Evolutionary conservation across 23 red algal species (phyloP).

Genomic region (Cyanidioschyzon merolae): DNA sequence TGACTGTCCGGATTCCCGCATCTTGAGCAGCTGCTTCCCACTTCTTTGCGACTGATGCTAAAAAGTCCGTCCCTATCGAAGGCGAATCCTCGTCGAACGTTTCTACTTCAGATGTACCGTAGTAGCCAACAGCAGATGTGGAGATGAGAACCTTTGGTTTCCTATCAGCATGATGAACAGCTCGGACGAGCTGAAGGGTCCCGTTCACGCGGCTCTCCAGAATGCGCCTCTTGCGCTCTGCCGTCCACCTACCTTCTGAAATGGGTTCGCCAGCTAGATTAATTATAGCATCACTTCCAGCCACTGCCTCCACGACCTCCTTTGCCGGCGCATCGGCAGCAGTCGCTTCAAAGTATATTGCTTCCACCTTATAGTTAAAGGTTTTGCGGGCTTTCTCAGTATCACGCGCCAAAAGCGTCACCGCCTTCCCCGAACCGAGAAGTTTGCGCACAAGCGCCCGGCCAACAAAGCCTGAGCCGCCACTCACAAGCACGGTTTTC

Average conservation of each 20-base stretch:
- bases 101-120: constrained; percentile 43
- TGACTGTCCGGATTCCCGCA: constrained; percentile 38
- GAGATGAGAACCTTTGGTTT: constrained; percentile 43
- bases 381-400: not conserved
- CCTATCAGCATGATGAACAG: constrained; percentile 7
- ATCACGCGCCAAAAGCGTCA: constrained; percentile 6
- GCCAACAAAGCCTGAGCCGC: constrained; percentile 89
- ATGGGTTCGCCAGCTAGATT: constrained; percentile 76
- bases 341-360: constrained; percentile 3
- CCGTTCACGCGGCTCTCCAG: constrained; percentile 28
- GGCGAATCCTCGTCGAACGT: constrained; percentile 44
- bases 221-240: constrained; percentile 19
- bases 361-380: constrained; percentile 1
- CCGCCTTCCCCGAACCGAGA: constrained; percentile 8
- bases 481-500: constrained; percentile 34
- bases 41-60: constrained; percentile 37
- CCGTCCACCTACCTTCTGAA: constrained; percentile 41
- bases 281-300: constrained; percentile 51
- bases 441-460: constrained; percentile 34
- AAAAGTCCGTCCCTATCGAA: constrained; percentile 56
- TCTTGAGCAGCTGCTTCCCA: constrained; percentile 59
- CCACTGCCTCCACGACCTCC: constrained; percentile 18
- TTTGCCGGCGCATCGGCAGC: not conserved
- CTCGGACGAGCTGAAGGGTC: constrained; percentile 28
- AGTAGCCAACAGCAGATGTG: constrained; percentile 78